phyloP scores from a whole-genome alignment of 306 rosid genomes.

The Betula pendula region DNA sequence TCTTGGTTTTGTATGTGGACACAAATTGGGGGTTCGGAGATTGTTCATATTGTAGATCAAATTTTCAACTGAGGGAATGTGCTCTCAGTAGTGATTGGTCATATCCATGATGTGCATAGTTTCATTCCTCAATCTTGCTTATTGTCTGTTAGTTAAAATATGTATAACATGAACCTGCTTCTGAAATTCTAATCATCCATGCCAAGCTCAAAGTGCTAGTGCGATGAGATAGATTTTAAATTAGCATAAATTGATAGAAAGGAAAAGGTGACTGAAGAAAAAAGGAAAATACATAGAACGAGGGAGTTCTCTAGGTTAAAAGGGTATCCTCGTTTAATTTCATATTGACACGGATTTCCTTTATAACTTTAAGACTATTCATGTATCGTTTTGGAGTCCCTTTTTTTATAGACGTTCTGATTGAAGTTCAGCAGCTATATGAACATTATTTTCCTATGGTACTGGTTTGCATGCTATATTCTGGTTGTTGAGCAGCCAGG shows the following conservation, averaged over 20 bases:
- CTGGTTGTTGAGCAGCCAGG: background rate
- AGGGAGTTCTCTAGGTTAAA: background rate
- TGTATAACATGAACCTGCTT: background rate
- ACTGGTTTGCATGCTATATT: background rate
- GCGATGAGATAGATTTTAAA: background rate
- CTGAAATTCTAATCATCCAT: background rate
- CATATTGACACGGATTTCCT: background rate
- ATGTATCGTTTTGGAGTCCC: background rate
- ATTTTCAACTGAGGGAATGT: slow-evolving; percentile 7
- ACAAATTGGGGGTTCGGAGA: no score
- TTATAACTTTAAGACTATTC: background rate
- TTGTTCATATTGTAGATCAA: background rate
- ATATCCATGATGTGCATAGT: background rate
- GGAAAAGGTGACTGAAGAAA: background rate
- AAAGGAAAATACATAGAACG: background rate
- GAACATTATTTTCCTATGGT: background rate
- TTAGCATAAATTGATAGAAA: background rate
- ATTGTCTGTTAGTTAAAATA: background rate
- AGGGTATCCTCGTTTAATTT: background rate
- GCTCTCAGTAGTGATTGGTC: slow-evolving; percentile 1
- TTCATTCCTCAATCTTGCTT: background rate
- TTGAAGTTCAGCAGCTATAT: background rate
- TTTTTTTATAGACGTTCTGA: background rate
- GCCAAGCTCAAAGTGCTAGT: background rate
- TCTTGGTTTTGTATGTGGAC: no score